These are phyloP conservation scores for Canavalia ensiformis DNA, from an alignment of 306 rosid species.

Conservation along the genomic window DNA sequence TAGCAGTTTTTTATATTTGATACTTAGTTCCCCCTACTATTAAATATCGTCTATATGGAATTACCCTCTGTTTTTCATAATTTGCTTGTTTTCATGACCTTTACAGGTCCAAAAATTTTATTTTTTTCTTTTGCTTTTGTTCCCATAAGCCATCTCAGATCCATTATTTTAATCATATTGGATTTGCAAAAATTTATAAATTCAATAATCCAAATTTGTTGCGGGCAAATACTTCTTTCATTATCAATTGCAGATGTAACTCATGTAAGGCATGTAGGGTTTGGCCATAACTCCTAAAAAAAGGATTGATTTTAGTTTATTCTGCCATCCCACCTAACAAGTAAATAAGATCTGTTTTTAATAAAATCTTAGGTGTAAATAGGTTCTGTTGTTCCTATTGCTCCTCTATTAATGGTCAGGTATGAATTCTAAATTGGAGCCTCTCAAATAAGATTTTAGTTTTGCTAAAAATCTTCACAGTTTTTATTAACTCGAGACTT, in stretches of 20 bases:
- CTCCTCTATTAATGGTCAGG: neutral
- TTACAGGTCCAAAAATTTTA: neutral
- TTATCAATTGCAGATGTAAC: neutral
- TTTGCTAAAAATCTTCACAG: neutral
- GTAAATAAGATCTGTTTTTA: neutral
- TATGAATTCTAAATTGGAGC: neutral
- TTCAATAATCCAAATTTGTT: neutral
- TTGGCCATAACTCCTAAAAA: neutral
- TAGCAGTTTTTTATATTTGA: conserved; percentile 2
- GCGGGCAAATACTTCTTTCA: neutral
- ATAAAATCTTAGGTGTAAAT: neutral
- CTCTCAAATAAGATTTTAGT: neutral
- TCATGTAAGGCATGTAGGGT: neutral
- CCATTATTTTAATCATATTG: neutral
- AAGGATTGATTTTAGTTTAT: neutral
- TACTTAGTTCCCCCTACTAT: neutral
- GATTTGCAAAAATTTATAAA: neutral
- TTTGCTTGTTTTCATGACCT: neutral
- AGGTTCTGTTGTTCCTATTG: neutral
- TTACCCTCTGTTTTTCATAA: conserved; percentile 1
- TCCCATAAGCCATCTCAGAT: neutral
- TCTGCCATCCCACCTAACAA: neutral
- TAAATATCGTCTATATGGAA: neutral
- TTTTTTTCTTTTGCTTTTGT: neutral
- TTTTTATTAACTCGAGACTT: neutral